phyloP scores from a whole-genome alignment of 2,329 filamentous ascomycete species.

The Fusarium burgessii region DNA sequence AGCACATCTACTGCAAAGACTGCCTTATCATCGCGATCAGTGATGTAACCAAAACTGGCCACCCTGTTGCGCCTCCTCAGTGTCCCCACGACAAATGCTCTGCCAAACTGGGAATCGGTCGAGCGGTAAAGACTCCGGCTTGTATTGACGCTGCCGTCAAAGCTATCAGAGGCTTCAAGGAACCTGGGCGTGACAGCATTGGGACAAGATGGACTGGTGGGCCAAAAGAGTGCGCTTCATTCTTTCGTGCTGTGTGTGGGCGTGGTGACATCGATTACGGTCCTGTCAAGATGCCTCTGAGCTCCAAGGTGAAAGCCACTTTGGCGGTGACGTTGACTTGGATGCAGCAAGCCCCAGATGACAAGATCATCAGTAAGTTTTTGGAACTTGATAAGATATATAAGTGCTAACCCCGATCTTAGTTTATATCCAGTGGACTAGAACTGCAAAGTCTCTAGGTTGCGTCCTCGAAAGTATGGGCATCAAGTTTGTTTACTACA shows the following conservation, averaged over 20 bases:
- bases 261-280: not conserved
- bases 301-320: conserved; percentile 50
- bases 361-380: conserved; percentile 56
- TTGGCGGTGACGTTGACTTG: conserved; percentile 51
- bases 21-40: conserved; percentile 35
- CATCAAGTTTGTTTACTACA: conserved; percentile 55
- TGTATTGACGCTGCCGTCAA: not conserved
- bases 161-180: not conserved
- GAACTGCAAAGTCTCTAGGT: conserved; percentile 51
- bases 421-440: conserved; percentile 55
- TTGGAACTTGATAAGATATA: fast-evolving
- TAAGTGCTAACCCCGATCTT: fast-evolving
- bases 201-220: not conserved
- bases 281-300: conserved; percentile 28
- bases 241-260: conserved; percentile 40
- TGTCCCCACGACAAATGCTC: not conserved
- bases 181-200: conserved; percentile 45
- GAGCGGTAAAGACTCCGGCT: not conserved
- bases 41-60: not conserved
- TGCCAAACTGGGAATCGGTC: not conserved
- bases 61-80: not conserved
- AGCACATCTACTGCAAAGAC: conserved; percentile 48
- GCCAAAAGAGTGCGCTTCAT: not conserved
- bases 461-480: conserved; percentile 48
- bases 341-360: conserved; percentile 47